A percentile compares a stretch with the other conserved stretches of the same genome.
phyloP scores from a whole-genome alignment of 1,139 yeast genomes.

The Saccharomycopsis hybrid region DNA sequence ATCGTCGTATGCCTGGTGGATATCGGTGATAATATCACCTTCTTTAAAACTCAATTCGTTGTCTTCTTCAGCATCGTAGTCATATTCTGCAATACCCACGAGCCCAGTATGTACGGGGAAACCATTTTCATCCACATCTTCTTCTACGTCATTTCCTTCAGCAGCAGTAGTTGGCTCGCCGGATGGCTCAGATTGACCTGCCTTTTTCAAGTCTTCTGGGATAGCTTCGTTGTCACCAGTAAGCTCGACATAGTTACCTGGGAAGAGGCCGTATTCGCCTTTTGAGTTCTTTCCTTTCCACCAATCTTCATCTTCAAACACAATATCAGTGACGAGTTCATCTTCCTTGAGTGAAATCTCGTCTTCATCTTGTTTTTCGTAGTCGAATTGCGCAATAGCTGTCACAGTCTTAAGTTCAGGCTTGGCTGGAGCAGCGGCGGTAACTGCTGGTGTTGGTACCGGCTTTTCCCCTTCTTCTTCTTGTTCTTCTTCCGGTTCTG shows the following conservation, averaged over 20 bases:
- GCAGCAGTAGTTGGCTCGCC: conserved; percentile 9
- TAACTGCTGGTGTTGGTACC: conserved; percentile 19
- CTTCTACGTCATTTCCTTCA: conserved; percentile 22
- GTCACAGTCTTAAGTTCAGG: conserved; percentile 21
- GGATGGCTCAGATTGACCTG: conserved; percentile 27
- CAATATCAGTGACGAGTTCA: conserved; percentile 46
- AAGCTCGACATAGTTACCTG: conserved; percentile 59
- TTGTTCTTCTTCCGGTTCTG: conserved; percentile 28
- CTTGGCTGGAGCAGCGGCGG: conserved; percentile 18
- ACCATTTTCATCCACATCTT: conserved; percentile 26
- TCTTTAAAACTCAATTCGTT: conserved; percentile 81
- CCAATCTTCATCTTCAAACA: conserved; percentile 72
- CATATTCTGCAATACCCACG: conserved; percentile 73
- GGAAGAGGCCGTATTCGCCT: conserved; percentile 69
- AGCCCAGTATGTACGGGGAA: conserved; percentile 27
- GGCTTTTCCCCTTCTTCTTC: conserved; percentile 18
- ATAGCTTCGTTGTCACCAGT: conserved; percentile 24
- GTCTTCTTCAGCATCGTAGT: conserved; percentile 84
- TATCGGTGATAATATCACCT: conserved; percentile 74
- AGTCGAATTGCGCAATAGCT: conserved; percentile 53
- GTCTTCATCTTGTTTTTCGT: conserved; percentile 54
- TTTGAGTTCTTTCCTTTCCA: conserved; percentile 64
- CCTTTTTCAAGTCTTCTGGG: conserved; percentile 22
- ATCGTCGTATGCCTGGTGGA: conserved; percentile 86
- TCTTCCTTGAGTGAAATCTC: conserved; percentile 52